Conservation (phyloP, 768 basidiomycete genomes). For the Psilocybe cyanescens region DNA sequence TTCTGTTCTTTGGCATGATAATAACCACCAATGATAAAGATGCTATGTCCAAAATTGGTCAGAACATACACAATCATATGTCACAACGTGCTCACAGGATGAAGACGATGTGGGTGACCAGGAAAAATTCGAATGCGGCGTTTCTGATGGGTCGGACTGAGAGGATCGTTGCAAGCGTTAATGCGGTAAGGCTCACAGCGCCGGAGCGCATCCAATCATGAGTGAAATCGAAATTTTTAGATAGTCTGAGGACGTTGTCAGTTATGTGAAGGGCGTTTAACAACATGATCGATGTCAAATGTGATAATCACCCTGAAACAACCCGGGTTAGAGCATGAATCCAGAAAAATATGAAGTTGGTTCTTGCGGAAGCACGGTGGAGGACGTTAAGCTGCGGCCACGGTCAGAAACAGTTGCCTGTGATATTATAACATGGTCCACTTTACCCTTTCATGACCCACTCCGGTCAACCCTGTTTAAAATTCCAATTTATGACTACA, state of each 20-base stretch:
- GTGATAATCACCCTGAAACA: slow-evolving; percentile 28
- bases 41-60: slow-evolving; percentile 31
- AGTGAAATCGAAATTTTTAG: slow-evolving; percentile 36
- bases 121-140: slow-evolving; percentile 47
- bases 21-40: slow-evolving; percentile 42
- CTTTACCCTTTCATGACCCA: slow-evolving; percentile 54
- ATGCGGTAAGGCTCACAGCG: slow-evolving; percentile 31
- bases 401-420: background rate
- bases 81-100: slow-evolving; percentile 28
- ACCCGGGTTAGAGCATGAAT: slow-evolving; percentile 40
- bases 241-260: slow-evolving; percentile 29
- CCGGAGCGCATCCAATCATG: slow-evolving; percentile 41
- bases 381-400: slow-evolving; percentile 44
- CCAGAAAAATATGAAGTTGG: slow-evolving; percentile 45
- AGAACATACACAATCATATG: slow-evolving; percentile 11
- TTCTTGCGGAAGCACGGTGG: slow-evolving; percentile 47
- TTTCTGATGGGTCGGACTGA: slow-evolving; percentile 43
- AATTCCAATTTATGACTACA: background rate
- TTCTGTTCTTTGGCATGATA: slow-evolving; percentile 36
- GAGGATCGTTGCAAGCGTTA: slow-evolving; percentile 40
- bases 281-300: background rate
- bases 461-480: slow-evolving; percentile 50
- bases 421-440: background rate
- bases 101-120: slow-evolving; percentile 33
- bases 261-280: slow-evolving; percentile 1